These are phyloP conservation scores for Thamnidium elegans DNA, from an alignment of 192 early-diverging fungal species.

Conservation along the genomic window DNA sequence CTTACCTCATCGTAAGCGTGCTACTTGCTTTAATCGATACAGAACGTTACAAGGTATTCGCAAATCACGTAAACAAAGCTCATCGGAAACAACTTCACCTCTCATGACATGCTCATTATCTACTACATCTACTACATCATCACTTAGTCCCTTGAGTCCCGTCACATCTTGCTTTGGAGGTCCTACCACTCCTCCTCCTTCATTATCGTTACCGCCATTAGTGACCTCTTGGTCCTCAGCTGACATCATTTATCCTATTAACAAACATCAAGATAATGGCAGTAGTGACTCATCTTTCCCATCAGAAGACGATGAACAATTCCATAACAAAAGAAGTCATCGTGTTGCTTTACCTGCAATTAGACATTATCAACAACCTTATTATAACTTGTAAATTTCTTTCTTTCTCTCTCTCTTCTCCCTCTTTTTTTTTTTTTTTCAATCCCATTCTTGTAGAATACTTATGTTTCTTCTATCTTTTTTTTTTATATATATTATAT, in stretches of 20 bases:
- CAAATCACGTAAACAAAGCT: slow-evolving; percentile 27
- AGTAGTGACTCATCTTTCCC: slow-evolving; percentile 11
- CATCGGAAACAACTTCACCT: background rate
- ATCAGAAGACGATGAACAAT: background rate
- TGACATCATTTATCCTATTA: no score
- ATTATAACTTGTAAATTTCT: slow-evolving; percentile 4
- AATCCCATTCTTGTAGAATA: no score
- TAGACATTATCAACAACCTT: background rate
- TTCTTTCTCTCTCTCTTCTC: background rate
- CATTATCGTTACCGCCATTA: background rate
- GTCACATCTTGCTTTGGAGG: background rate
- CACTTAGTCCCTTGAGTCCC: slow-evolving; percentile 2
- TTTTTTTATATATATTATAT: background rate
- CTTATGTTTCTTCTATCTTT: background rate
- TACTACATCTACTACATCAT: background rate
- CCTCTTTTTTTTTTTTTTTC: background rate
- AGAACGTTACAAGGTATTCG: slow-evolving; percentile 36
- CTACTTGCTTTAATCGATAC: slow-evolving; percentile 39
- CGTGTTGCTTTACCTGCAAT: background rate
- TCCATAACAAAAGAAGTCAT: background rate
- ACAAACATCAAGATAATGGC: background rate
- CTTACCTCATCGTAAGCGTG: slow-evolving; percentile 37
- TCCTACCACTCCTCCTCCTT: background rate
- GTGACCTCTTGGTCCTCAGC: no score
- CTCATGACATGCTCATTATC: background rate